Evolutionary conservation across 2,329 filamentous ascomycete genomes (phyloP).

Genomic region (Falciphora oryzae): DNA sequence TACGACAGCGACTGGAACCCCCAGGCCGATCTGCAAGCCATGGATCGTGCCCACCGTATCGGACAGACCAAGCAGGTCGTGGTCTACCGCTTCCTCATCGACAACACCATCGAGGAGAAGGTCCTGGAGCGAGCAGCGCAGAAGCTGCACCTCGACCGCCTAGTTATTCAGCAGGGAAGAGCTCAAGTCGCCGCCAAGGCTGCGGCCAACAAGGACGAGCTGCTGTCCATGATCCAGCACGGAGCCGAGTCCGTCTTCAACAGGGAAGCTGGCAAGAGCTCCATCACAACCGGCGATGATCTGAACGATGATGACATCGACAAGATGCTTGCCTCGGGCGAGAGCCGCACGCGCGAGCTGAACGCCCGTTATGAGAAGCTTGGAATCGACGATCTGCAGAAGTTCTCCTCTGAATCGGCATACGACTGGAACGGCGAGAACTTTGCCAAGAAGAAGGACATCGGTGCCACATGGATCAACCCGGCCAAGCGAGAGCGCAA

Average conservation of each 20-base stretch:
- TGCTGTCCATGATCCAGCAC: slow-evolving; percentile 97
- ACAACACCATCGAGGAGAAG: slow-evolving; percentile 98
- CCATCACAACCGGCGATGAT: not conserved
- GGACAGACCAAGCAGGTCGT: slow-evolving; percentile 97
- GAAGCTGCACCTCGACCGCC: slow-evolving; percentile 90
- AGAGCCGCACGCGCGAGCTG: slow-evolving; percentile 81
- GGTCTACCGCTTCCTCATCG: slow-evolving; percentile 94
- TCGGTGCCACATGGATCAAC: slow-evolving; percentile 95
- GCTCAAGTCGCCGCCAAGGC: slow-evolving; percentile 86
- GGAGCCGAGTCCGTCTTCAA: slow-evolving; percentile 94
- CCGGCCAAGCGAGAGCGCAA: slow-evolving; percentile 97
- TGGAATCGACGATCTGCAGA: slow-evolving; percentile 93
- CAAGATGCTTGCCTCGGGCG: slow-evolving; percentile 76
- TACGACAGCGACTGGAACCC: slow-evolving; percentile 99
- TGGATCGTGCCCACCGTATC: slow-evolving; percentile 98
- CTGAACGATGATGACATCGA: slow-evolving; percentile 90
- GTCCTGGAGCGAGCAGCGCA: slow-evolving; percentile 94
- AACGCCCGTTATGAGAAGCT: slow-evolving; percentile 95
- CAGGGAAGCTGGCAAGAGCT: slow-evolving; percentile 43
- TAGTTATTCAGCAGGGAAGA: slow-evolving; percentile 96
- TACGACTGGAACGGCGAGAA: slow-evolving; percentile 99
- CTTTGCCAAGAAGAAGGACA: slow-evolving; percentile 84
- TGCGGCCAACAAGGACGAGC: slow-evolving; percentile 90
- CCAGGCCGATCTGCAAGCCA: slow-evolving; percentile 95
- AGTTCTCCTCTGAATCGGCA: slow-evolving; percentile 93